These are phyloP conservation scores for Nyctanthes arbortristis DNA, from an alignment of 257 asterid genomes.

Conservation along the genomic window DNA sequence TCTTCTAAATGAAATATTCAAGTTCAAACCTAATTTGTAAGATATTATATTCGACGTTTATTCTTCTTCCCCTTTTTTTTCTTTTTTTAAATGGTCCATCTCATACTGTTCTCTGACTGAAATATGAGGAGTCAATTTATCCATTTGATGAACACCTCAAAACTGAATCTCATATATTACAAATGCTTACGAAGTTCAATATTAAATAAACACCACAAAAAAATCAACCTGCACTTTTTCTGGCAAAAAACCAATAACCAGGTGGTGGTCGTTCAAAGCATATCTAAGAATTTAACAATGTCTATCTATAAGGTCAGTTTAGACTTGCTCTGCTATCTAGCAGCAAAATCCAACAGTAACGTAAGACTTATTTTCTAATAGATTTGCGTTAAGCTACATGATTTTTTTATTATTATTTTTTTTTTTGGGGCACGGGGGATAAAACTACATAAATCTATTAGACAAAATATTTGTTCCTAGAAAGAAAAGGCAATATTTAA, in stretches of 20 bases:
- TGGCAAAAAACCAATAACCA: not conserved
- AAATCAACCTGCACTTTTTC: not conserved
- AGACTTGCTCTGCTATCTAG: not conserved
- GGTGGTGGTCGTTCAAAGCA: not conserved
- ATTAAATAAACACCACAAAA: not conserved
- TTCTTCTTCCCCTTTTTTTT: too few relatives aligned
- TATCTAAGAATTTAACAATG: not conserved
- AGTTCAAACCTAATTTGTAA: too few relatives aligned
- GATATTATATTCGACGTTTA: too few relatives aligned
- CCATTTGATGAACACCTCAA: not conserved
- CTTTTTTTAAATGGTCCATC: not conserved
- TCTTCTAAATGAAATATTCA: not conserved
- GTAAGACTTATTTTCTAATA: not conserved
- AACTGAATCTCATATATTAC: not conserved
- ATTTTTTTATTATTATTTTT: too few relatives aligned
- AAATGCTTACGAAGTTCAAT: not conserved
- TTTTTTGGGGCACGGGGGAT: too few relatives aligned
- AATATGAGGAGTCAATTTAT: not conserved
- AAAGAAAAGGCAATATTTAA: slow-evolving; percentile 8
- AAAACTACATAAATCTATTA: too few relatives aligned
- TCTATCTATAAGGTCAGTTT: not conserved
- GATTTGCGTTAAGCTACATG: not conserved
- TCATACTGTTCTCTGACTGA: not conserved
- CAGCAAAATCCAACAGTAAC: not conserved
- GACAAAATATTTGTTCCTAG: not conserved